Evolutionary conservation across 176 grass and related monocot species (phyloP).

Genomic region (Eragrostis nindensis): DNA sequence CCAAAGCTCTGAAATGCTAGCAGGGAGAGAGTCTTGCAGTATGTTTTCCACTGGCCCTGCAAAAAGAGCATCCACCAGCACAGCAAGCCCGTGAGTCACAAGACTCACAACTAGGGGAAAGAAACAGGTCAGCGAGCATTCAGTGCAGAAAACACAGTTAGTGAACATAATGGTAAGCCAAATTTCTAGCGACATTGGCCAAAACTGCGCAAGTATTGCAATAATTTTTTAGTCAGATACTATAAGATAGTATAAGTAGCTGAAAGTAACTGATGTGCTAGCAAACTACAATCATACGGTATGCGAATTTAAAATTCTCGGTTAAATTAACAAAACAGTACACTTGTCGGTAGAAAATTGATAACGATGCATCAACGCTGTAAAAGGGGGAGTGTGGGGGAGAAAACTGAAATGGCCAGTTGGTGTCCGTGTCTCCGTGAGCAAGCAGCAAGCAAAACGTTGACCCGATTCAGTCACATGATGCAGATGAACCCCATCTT

Average conservation of each 20-base stretch:
- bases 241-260: not conserved
- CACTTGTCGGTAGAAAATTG: not conserved
- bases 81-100: not conserved
- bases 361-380: constrained; percentile 9
- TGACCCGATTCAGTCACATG: constrained; percentile 41
- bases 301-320: not conserved
- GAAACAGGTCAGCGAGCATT: not conserved
- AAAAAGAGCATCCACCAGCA: constrained; percentile 24
- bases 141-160: not conserved
- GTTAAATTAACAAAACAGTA: not conserved
- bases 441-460: constrained; percentile 4
- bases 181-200: not conserved
- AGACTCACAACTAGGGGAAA: not conserved
- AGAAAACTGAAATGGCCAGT: not conserved
- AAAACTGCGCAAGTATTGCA: not conserved
- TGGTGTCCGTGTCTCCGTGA: not conserved
- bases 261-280: not conserved
- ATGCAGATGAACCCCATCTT: constrained; percentile 14
- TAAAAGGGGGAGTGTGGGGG: not conserved
- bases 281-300: not conserved
- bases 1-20: constrained; percentile 76
- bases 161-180: not conserved
- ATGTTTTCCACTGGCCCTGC: constrained; percentile 51
- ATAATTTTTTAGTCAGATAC: not conserved
- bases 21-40: constrained; percentile 51